phyloP scores from a whole-genome alignment of 176 grass and related monocot species.

The Panicum miliaceum region DNA sequence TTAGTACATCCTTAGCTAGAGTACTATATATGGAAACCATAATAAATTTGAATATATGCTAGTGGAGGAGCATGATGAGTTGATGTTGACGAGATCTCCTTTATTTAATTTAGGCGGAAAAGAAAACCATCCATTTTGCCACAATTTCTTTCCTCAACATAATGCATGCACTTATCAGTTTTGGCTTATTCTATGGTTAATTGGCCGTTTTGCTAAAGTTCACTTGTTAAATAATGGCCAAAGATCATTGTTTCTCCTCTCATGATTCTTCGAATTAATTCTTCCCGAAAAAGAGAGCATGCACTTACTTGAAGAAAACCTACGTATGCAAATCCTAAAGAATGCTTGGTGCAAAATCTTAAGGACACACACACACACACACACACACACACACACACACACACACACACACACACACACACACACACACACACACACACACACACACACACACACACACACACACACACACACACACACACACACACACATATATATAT shows the following conservation, averaged over 20 bases:
- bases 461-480: too few relatives aligned
- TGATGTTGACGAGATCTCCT: background rate
- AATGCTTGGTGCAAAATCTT: background rate
- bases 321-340: background rate
- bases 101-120: background rate
- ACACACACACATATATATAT: too few relatives aligned
- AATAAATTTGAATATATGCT: background rate
- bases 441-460: too few relatives aligned
- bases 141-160: background rate
- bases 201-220: background rate
- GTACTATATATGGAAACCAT: constrained; percentile 24
- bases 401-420: too few relatives aligned
- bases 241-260: background rate
- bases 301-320: background rate
- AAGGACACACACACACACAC: too few relatives aligned
- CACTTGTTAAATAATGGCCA: background rate
- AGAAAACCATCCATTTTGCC: background rate
- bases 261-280: background rate
- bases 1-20: background rate
- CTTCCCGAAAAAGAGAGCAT: background rate
- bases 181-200: background rate
- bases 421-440: too few relatives aligned
- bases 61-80: background rate
- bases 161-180: background rate
- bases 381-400: too few relatives aligned